Evolutionary conservation across 352 stramenopile species (phyloP), one percentile per base, ranked within the genome.

Genomic region (Globisporangium perplexum): DNA sequence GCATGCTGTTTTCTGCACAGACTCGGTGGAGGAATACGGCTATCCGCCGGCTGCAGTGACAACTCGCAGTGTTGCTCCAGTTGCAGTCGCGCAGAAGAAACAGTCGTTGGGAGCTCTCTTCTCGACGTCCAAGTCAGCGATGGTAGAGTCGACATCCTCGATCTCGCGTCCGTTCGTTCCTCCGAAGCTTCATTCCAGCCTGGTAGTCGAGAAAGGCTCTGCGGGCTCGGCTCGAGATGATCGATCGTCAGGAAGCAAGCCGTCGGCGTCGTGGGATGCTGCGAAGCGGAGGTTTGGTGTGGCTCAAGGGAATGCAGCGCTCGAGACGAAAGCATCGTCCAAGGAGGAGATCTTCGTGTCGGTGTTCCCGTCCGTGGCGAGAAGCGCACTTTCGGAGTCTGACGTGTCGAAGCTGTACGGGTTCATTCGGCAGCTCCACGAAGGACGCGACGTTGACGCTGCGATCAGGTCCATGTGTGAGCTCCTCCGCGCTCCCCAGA

Each of bases 111-210:
- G 71, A 0, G 76, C 72, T 1, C 47, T 92, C n/a, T 71, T 86
- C 44, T 85, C 77, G 15, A 65, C 70, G 1, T 61, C 65, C 5
- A 78, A 72, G 20, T 69, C 73, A 4, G 54, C 73, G 15, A 92
- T 92, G 68, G 72, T 89, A 3, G 59, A 82, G 8, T 62, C 65
- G 10, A 89, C 78, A 0, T 79, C 82, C 26, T 89, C 79, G 10
- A 93, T 91, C 59, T 65, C 65, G 3, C 74, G 80, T 38, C 74
- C 77, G 4, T 89, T 88, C 54, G 66, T 74, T 8, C 52, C 67
- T 14, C 74, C 75, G 20, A 72, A 39, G 69, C 55, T 43, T 35
- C 48, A 52, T 5, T 8, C 39, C 7, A 53, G 33, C 33, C 15
- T 33, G 20, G 22, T 22, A 15, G 22, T 23, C 41, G 41, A 46